A percentile compares a stretch with the other conserved stretches of the same genome.
Conservation (phyloP, 2,329 filamentous ascomycete genomes). For the Fusarium hainanense region DNA sequence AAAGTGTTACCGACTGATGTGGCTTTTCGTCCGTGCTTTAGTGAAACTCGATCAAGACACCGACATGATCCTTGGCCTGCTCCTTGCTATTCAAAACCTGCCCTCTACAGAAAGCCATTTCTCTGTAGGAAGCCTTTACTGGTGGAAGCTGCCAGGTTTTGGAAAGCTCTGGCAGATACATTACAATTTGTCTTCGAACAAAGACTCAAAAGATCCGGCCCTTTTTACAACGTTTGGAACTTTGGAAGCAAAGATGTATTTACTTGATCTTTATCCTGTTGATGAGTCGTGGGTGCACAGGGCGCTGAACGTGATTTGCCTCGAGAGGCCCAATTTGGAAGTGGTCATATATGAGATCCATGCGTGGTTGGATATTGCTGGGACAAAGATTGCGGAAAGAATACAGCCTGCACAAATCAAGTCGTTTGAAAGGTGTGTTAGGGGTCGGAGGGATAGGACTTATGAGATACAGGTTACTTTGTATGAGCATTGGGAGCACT, state of each 20-base stretch:
- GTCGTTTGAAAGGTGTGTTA: neutral
- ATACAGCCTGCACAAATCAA: neutral
- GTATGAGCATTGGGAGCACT: slow-evolving; percentile 25
- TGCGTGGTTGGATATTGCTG: slow-evolving; percentile 8
- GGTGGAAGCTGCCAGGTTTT: neutral
- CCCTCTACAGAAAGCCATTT: neutral
- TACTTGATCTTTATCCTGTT: neutral
- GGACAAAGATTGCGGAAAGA: neutral
- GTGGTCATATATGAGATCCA: neutral
- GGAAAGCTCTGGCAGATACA: rapidly evolving
- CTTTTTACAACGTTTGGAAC: neutral
- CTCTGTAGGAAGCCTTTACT: too few relatives aligned
- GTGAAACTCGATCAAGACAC: neutral
- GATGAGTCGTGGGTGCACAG: neutral
- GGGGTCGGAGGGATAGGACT: neutral
- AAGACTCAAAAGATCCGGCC: rapidly evolving
- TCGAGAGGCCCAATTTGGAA: rapidly evolving
- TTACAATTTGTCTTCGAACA: neutral
- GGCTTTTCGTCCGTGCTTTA: neutral
- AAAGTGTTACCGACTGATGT: too few relatives aligned
- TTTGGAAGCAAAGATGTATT: slow-evolving; percentile 8
- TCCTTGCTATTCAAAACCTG: neutral
- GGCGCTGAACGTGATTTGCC: slow-evolving; percentile 1
- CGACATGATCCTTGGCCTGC: neutral
- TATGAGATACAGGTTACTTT: neutral